These are phyloP conservation scores for Quercus berberidifolia DNA, from an alignment of 306 rosid genomes.

Conservation along the genomic window DNA sequence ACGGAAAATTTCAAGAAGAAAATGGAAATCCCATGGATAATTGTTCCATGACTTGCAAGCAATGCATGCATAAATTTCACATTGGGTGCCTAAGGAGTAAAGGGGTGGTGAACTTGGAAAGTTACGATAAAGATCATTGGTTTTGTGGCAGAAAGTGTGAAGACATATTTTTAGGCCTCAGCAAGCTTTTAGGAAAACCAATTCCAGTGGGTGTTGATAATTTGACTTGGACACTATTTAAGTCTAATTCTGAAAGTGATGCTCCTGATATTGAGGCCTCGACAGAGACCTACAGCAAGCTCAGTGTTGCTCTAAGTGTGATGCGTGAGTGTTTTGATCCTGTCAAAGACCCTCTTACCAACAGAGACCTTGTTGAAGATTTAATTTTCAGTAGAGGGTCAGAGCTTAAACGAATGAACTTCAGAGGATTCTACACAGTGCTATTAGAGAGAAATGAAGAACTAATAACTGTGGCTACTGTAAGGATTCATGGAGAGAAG, in stretches of 20 bases:
- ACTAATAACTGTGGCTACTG: constrained; percentile 36
- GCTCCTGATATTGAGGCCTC: not conserved
- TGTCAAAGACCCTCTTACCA: constrained; percentile 9
- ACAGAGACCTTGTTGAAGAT: constrained; percentile 35
- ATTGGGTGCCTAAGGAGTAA: constrained; percentile 30
- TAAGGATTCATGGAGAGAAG: constrained; percentile 43
- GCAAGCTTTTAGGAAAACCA: constrained; percentile 40
- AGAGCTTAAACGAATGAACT: constrained; percentile 33
- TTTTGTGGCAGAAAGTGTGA: constrained; percentile 50
- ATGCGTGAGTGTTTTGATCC: constrained; percentile 62
- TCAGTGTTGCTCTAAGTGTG: constrained; percentile 37
- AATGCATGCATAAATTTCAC: constrained; percentile 53
- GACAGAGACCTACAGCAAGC: constrained; percentile 28
- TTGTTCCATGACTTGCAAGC: constrained; percentile 32
- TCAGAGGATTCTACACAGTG: constrained; percentile 51
- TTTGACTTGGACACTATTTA: constrained; percentile 58
- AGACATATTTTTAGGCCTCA: constrained; percentile 28
- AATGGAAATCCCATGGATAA: not conserved
- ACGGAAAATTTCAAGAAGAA: constrained; percentile 2
- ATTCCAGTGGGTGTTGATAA: constrained; percentile 26
- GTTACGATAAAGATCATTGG: constrained; percentile 25
- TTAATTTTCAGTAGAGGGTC: constrained; percentile 47
- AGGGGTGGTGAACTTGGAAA: not conserved
- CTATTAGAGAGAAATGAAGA: constrained; percentile 43
- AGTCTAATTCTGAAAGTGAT: not conserved